A percentile compares a stretch with the other conserved stretches of the same genome.
Evolutionary conservation across 495 filamentous ascomycete species (phyloP).

Genomic region (Friedmanniomyces endolithicus): DNA sequence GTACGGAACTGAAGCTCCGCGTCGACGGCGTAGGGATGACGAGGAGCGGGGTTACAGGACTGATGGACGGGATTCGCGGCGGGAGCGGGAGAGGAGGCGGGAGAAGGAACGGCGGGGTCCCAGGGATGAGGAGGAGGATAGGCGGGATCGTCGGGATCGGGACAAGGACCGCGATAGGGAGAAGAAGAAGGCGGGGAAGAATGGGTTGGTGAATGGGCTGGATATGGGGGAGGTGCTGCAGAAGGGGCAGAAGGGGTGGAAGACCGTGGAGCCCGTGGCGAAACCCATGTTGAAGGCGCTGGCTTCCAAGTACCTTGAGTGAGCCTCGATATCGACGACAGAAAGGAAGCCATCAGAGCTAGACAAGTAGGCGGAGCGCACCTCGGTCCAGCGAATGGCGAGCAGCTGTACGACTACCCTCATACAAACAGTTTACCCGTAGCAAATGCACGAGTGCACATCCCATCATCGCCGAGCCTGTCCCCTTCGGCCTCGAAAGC

Average conservation of each 20-base stretch:
- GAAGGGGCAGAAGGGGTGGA: constrained; percentile 17
- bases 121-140: not conserved
- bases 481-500: too few relatives aligned
- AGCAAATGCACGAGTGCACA: too few relatives aligned
- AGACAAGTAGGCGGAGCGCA: not conserved
- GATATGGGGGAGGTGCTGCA: constrained; percentile 10
- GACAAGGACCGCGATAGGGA: not conserved
- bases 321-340: constrained; percentile 1
- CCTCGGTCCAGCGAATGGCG: not conserved
- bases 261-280: constrained; percentile 15
- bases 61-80: not conserved
- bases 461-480: too few relatives aligned
- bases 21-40: not conserved
- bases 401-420: too few relatives aligned
- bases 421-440: too few relatives aligned
- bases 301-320: constrained; percentile 16
- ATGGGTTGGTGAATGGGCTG: not conserved
- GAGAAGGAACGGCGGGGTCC: constrained; percentile 11
- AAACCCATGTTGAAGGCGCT: constrained; percentile 17
- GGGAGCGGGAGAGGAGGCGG: not conserved
- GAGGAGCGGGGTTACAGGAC: not conserved
- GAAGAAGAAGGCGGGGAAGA: not conserved
- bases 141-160: not conserved
- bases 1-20: not conserved
- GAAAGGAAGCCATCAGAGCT: constrained; percentile 1